A percentile compares a stretch with the other conserved stretches of the same genome.
Evolutionary conservation across 305 asterid species (phyloP).

Genomic region (Plantago lanceolata): DNA sequence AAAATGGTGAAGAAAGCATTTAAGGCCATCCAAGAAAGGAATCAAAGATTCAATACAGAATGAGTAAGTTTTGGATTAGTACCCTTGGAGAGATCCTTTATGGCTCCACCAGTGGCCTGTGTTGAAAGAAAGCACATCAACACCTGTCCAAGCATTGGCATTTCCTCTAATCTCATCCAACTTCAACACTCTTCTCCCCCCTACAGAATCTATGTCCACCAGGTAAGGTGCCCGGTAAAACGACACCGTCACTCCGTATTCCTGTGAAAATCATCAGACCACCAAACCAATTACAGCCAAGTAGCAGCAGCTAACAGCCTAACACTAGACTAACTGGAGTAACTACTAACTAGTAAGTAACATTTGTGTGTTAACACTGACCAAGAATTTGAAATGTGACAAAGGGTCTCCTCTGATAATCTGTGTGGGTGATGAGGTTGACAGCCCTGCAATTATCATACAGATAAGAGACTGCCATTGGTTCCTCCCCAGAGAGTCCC

Average conservation of each 20-base stretch:
- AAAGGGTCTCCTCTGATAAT: slow-evolving; percentile 59
- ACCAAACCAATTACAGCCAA: background rate
- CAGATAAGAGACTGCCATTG: slow-evolving; percentile 89
- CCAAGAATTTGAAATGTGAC: slow-evolving; percentile 65
- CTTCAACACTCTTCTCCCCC: slow-evolving; percentile 72
- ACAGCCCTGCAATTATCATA: slow-evolving; percentile 60
- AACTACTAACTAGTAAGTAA: too few species aligned
- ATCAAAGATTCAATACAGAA: background rate
- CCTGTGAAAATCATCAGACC: slow-evolving; percentile 36
- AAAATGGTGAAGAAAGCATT: too few species aligned
- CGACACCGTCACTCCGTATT: slow-evolving; percentile 69
- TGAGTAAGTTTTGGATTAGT: background rate
- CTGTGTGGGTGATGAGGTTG: slow-evolving; percentile 52
- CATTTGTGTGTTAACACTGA: slow-evolving; percentile 11
- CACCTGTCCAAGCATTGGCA: slow-evolving; percentile 72
- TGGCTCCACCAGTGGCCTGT: slow-evolving; percentile 99
- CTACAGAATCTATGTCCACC: slow-evolving; percentile 64
- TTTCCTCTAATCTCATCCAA: slow-evolving; percentile 75
- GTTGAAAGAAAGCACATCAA: slow-evolving; percentile 76
- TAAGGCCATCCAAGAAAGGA: too few species aligned
- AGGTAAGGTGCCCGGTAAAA: slow-evolving; percentile 77
- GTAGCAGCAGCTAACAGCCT: too few species aligned
- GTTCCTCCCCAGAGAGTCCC: slow-evolving; percentile 84
- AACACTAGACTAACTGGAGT: background rate
- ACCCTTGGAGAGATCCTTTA: slow-evolving; percentile 83